A percentile compares a stretch with the other conserved stretches of the same genome.
phyloP scores from a whole-genome alignment of 306 rosid species.

The Begonia fuchsioides region DNA sequence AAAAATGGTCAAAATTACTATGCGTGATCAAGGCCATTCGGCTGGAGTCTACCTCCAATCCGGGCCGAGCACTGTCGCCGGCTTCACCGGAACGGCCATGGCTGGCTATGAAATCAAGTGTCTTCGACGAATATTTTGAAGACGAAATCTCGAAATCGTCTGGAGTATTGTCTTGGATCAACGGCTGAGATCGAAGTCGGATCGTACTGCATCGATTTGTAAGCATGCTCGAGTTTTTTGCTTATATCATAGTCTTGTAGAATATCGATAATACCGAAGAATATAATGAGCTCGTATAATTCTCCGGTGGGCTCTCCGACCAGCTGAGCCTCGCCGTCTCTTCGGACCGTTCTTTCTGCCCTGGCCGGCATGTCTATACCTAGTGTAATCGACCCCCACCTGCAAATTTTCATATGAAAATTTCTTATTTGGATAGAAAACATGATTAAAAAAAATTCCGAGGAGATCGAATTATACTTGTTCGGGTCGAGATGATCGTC shows the following conservation, averaged over 20 bases:
- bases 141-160: slow-evolving; percentile 88
- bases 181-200: slow-evolving; percentile 83
- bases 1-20: slow-evolving; percentile 9
- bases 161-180: slow-evolving; percentile 90
- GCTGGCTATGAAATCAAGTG: slow-evolving; percentile 12
- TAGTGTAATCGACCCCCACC: slow-evolving; percentile 44
- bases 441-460: background rate
- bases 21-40: background rate
- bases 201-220: slow-evolving; percentile 80
- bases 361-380: slow-evolving; percentile 76
- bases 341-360: slow-evolving; percentile 54
- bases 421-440: background rate
- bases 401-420: slow-evolving; percentile 13
- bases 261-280: slow-evolving; percentile 84
- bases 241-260: slow-evolving; percentile 90
- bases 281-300: slow-evolving; percentile 49
- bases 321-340: slow-evolving; percentile 37
- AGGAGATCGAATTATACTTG: background rate
- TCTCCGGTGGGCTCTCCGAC: slow-evolving; percentile 87
- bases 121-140: slow-evolving; percentile 83
- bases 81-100: too few relatives aligned
- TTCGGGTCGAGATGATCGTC: background rate
- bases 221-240: slow-evolving; percentile 94
- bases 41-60: too few relatives aligned
- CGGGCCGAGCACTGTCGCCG: too few relatives aligned